Conservation (phyloP, 2,329 filamentous ascomycete genomes). For the Stenocarpella maydis region DNA sequence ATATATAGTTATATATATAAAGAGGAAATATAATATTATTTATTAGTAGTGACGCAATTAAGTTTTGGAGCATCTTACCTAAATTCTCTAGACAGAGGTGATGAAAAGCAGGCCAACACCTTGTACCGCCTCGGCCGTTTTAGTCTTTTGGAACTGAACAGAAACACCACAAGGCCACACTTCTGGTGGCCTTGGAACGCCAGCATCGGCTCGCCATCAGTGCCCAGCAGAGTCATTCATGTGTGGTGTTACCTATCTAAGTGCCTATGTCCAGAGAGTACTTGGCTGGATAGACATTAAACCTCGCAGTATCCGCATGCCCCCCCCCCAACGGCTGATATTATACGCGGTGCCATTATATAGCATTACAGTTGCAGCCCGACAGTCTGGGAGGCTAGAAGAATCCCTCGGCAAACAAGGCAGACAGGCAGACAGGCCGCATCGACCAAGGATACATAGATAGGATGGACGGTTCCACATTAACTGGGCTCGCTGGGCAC, state of each 20-base stretch:
- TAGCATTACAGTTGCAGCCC: background rate
- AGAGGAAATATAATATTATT: no score
- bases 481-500: constrained; percentile 3
- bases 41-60: no score
- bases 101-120: no score
- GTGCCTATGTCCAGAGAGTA: background rate
- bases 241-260: background rate
- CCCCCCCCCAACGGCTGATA: background rate
- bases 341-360: background rate
- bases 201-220: constrained; percentile 9
- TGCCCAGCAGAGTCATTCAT: constrained; percentile 1
- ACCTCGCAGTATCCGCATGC: background rate
- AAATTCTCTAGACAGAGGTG: no score
- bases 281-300: background rate
- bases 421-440: constrained; percentile 4
- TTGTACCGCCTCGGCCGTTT: constrained; percentile 11
- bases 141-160: background rate
- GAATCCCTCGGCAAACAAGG: background rate
- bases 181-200: constrained; percentile 15
- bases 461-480: background rate
- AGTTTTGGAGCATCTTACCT: no score
- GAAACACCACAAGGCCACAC: constrained; percentile 18
- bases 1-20: no score
- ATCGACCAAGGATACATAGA: constrained; percentile 11
- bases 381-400: constrained; percentile 25